phyloP scores from a whole-genome alignment of 2,329 filamentous ascomycete genomes.

The Cladophialophora yegresii region DNA sequence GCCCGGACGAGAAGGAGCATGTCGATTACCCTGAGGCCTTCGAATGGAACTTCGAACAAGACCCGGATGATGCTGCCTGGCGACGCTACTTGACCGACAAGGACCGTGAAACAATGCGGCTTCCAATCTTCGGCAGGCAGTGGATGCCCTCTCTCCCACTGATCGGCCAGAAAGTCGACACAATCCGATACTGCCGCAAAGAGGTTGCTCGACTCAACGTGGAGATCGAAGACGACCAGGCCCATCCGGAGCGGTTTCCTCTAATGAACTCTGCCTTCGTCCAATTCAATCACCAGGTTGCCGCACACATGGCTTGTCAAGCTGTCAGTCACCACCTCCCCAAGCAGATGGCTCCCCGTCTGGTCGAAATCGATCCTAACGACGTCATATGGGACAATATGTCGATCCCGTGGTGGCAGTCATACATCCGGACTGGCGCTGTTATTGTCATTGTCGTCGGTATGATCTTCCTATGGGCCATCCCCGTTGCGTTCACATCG shows the following conservation, averaged over 20 bases:
- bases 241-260: conserved; percentile 80
- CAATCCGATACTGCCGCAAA: conserved; percentile 85
- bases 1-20: conserved; percentile 31
- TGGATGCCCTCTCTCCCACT: conserved; percentile 81
- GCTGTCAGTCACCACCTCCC: conserved; percentile 86
- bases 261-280: conserved; percentile 97
- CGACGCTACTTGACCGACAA: conserved; percentile 77
- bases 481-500: conserved; percentile 86
- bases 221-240: conserved; percentile 89
- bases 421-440: conserved; percentile 70
- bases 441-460: conserved; percentile 67
- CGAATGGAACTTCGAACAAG: conserved; percentile 62
- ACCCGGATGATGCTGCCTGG: conserved; percentile 72
- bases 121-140: conserved; percentile 61
- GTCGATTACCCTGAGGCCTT: conserved; percentile 63
- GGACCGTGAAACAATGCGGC: conserved; percentile 79
- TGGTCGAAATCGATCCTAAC: conserved; percentile 89
- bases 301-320: conserved; percentile 97
- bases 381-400: conserved; percentile 98
- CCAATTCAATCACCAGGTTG: conserved; percentile 96
- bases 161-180: conserved; percentile 87
- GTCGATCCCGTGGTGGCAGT: conserved; percentile 91
- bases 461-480: conserved; percentile 85
- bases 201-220: conserved; percentile 84
- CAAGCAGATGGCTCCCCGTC: conserved; percentile 86